Evolutionary conservation across 192 early-diverging fungal species (phyloP).

Genomic region (Martensiomyces pterosporus): DNA sequence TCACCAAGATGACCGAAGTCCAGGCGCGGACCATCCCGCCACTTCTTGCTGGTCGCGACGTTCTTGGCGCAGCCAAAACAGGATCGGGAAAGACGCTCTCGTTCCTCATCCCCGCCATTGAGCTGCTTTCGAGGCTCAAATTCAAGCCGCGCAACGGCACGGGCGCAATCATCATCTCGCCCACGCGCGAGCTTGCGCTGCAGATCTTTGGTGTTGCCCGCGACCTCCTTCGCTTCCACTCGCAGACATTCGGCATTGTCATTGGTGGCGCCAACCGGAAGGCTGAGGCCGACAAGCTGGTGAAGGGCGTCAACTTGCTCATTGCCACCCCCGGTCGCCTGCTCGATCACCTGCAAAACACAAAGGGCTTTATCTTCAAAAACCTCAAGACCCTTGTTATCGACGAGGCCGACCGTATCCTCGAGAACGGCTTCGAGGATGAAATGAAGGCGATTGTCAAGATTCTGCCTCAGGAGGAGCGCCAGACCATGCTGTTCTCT

Average conservation of each 20-base stretch:
- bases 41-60: conserved; percentile 92
- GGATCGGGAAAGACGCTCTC: conserved; percentile 96
- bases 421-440: conserved; percentile 97
- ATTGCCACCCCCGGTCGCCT: conserved; percentile 96
- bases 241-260: conserved; percentile 97
- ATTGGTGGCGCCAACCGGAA: conserved; percentile 98
- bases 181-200: conserved; percentile 96
- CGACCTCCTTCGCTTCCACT: conserved; percentile 89
- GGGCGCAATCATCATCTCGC: conserved; percentile 91
- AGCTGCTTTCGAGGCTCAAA: conserved; percentile 80
- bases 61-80: conserved; percentile 97
- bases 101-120: conserved; percentile 93
- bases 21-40: conserved; percentile 95
- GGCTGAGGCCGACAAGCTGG: conserved; percentile 92
- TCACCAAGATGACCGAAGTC: conserved; percentile 92
- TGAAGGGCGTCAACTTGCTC: conserved; percentile 93
- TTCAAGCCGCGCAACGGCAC: conserved; percentile 99
- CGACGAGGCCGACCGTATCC: conserved; percentile 97
- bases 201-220: conserved; percentile 99
- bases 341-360: conserved; percentile 98
- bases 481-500: conserved; percentile 98
- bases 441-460: conserved; percentile 99
- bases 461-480: conserved; percentile 78
- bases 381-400: conserved; percentile 92
- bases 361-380: conserved; percentile 90